Evolutionary conservation across 2,329 filamentous ascomycete species (phyloP).

Genomic region (Arthrobotrys pseudoclavata): DNA sequence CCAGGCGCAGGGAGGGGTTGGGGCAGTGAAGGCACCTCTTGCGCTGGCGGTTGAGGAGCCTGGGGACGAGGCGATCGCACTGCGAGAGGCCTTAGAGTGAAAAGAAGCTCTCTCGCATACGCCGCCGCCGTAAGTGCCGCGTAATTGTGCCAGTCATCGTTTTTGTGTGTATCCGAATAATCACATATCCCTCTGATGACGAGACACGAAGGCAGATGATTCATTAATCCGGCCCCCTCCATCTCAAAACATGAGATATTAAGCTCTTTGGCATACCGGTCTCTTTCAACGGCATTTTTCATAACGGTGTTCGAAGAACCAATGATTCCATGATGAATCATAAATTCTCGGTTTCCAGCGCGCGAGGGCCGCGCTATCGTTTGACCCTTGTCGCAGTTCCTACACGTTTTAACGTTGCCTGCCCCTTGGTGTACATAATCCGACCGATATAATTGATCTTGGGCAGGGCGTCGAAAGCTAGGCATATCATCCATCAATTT

Average conservation of each 20-base stretch:
- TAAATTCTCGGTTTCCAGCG: background rate
- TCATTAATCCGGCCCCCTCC: conserved; percentile 15
- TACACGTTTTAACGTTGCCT: background rate
- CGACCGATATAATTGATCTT: background rate
- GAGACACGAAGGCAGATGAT: background rate
- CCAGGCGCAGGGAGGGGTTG: too few species aligned
- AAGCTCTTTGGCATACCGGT: conserved; percentile 19
- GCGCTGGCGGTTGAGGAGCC: too few species aligned
- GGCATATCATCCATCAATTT: conserved; percentile 36
- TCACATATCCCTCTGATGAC: conserved; percentile 21
- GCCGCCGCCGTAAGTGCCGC: conserved; percentile 19
- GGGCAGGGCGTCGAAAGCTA: background rate
- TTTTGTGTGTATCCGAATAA: conserved; percentile 27
- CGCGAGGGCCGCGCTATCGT: background rate
- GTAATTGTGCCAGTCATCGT: conserved; percentile 12
- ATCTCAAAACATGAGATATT: conserved; percentile 59
- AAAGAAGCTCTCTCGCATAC: conserved; percentile 18
- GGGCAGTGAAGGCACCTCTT: too few species aligned
- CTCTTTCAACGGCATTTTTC: conserved; percentile 6
- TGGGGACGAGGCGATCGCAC: background rate
- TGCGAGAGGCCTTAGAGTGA: background rate
- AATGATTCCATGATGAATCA: conserved; percentile 32
- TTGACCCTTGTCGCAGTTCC: background rate
- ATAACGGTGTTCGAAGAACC: conserved; percentile 33
- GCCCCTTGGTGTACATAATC: conserved; percentile 3